These are phyloP conservation scores for Coemansia sp. DNA, from an alignment of 192 early-diverging fungal genomes.

Conservation along the genomic window DNA sequence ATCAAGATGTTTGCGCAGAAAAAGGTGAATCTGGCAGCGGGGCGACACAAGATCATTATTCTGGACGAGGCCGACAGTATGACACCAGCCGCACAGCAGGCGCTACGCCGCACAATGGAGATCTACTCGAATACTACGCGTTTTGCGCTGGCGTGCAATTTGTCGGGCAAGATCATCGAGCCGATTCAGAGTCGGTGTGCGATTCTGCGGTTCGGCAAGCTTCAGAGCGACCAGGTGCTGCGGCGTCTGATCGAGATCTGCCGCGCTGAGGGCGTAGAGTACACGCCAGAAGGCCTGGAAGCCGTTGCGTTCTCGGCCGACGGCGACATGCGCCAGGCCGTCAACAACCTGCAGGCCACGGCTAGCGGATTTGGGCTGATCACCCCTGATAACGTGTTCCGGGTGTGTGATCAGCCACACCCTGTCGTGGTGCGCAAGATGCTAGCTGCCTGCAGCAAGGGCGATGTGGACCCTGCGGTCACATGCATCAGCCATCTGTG, in stretches of 20 bases:
- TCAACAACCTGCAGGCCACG: conserved; percentile 95
- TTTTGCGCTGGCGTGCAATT: conserved; percentile 96
- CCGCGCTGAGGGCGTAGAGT: conserved; percentile 77
- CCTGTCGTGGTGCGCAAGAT: conserved; percentile 78
- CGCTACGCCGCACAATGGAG: conserved; percentile 97
- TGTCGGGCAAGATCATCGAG: conserved; percentile 96
- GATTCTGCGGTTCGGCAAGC: conserved; percentile 79
- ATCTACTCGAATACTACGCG: conserved; percentile 93
- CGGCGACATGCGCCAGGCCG: conserved; percentile 97
- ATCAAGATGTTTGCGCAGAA: conserved; percentile 99
- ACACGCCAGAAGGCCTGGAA: conserved; percentile 84
- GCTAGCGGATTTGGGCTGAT: conserved; percentile 83
- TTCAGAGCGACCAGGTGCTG: conserved; percentile 78
- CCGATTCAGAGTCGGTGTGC: conserved; percentile 96
- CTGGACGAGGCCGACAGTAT: conserved; percentile 99
- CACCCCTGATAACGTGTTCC: conserved; percentile 88
- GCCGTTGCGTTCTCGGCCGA: conserved; percentile 95
- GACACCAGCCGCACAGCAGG: conserved; percentile 96
- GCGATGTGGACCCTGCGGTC: conserved; percentile 72
- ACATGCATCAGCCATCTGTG: conserved; percentile 70
- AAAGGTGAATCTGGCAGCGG: conserved; percentile 90
- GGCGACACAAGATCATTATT: conserved; percentile 87
- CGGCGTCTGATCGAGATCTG: conserved; percentile 83
- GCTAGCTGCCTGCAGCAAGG: conserved; percentile 66
- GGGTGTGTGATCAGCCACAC: conserved; percentile 97